Evolutionary conservation across 1,284 basidiomycete species (phyloP).

Genomic region (Cutaneotrichosporon mucoides): DNA sequence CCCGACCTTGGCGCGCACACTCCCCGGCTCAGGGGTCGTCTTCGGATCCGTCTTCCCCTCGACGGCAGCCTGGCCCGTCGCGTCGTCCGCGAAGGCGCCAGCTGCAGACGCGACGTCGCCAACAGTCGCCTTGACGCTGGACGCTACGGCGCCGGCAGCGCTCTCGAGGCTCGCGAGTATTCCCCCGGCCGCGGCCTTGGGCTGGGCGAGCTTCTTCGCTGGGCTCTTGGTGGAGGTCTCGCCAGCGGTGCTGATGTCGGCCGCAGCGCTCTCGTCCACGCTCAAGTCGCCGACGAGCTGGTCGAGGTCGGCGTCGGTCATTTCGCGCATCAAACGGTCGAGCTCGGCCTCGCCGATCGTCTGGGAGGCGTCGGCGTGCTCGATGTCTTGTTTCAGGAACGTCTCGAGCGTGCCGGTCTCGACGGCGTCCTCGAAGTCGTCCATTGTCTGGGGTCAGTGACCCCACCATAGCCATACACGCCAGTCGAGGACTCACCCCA

Average conservation of each 20-base stretch:
- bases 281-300: conserved; percentile 37
- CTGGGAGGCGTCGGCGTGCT: conserved; percentile 24
- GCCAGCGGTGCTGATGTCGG: too few species aligned
- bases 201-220: too few species aligned
- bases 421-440: conserved; percentile 47
- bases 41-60: too few species aligned
- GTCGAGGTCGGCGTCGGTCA: conserved; percentile 42
- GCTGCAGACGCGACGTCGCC: too few species aligned
- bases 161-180: background rate
- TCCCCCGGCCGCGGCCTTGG: background rate
- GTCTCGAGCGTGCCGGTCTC: conserved; percentile 34
- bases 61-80: too few species aligned
- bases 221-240: too few species aligned
- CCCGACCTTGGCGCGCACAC: background rate
- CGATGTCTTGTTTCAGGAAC: conserved; percentile 43
- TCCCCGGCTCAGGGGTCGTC: too few species aligned
- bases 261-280: conserved; percentile 15
- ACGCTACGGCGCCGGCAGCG: background rate
- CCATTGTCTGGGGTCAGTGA: conserved; percentile 38
- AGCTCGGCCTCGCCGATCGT: conserved; percentile 42
- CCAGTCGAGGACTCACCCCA: too few species aligned
- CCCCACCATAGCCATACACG: too few species aligned
- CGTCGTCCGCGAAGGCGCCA: too few species aligned
- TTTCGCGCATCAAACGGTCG: conserved; percentile 43
- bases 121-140: too few species aligned